phyloP scores from a whole-genome alignment of 2,329 filamentous ascomycete species.

The Ciborinia camelliae region DNA sequence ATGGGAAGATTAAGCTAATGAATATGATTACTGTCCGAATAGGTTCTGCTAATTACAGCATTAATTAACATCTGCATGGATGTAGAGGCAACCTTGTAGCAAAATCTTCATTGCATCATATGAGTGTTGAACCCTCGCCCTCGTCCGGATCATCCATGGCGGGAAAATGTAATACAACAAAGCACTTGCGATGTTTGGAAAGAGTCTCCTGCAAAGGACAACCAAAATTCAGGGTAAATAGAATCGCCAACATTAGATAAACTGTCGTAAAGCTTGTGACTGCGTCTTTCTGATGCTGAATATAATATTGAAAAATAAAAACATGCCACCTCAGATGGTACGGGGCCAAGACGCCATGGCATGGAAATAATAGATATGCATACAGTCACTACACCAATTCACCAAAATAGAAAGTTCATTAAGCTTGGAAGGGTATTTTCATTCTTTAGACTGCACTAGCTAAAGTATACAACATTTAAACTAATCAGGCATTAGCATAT shows the following conservation, averaged over 20 bases:
- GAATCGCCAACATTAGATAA: background rate
- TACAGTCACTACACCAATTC: background rate
- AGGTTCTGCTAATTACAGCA: too few relatives aligned
- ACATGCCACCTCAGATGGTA: background rate
- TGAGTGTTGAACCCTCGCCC: too few relatives aligned
- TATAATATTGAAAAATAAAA: too few relatives aligned
- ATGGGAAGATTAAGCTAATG: too few relatives aligned
- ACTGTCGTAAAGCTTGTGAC: too few relatives aligned
- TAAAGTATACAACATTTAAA: slow-evolving; percentile 16
- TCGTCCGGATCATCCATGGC: too few relatives aligned
- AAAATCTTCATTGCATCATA: too few relatives aligned
- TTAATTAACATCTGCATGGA: too few relatives aligned
- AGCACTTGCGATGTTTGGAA: background rate
- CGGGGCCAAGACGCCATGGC: background rate
- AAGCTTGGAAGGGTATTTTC: slow-evolving; percentile 11
- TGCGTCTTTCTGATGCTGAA: background rate
- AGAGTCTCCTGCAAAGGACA: too few relatives aligned
- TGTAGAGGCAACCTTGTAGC: too few relatives aligned
- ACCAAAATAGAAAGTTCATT: background rate
- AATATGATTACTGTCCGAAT: too few relatives aligned
- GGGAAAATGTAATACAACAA: background rate
- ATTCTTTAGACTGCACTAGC: slow-evolving; percentile 16
- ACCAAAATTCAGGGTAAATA: too few relatives aligned
- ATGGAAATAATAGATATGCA: background rate
- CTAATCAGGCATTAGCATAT: background rate